Base-by-base conservation (phyloP, 2,329 filamentous ascomycete genomes). In the Hypoxylon sp. region DNA sequence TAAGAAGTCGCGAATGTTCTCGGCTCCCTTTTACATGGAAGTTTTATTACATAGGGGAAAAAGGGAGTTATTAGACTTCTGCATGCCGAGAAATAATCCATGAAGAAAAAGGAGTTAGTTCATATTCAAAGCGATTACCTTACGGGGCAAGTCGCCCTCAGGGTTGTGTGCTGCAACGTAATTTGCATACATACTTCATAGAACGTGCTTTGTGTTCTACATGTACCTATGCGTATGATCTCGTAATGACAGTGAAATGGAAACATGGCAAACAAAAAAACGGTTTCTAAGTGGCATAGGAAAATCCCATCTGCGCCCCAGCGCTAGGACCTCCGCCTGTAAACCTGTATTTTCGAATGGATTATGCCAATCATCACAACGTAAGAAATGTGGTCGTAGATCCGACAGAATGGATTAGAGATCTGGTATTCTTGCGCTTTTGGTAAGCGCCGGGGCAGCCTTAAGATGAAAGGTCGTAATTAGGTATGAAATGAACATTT, bases 401-500 rank as follows among this genome's bases (percentile, higher is more conserved):
- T 46, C 53, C 44, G 44, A 48, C 41, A 50, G 36, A 29, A 47
- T 29, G 53, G 53, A 53, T 57, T 46, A 13, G 13, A 36, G 48
- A 55, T 51, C 47, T 48, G 13, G 25, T 26, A 4, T 12, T 13
- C 13, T 26, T 23, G 15, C n/a, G 7, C 4, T 21, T 29, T 27
- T 12, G 27, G 16, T 15, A 15, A 31, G 16, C 27, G 12, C 25
- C 12, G 15, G 5, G 7, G 13, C 30, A 7, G 7, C 21, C 7
- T 31, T 31, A n/a, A 34, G 35, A 25, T 40, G 13, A 17, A 38
- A n/a, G 27, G 7, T 21, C 35, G 9, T 12, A 35, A 26, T 34
- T 25, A 23, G 6, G n/a, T n/a, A n/a, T n/a, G n/a, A n/a, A n/a
- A n/a, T n/a, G n/a, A n/a, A n/a, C n/a, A n/a, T n/a, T n/a, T n/a